Base-by-base conservation (phyloP, 2,329 filamentous ascomycete species). In the Dactylellina cionopaga region DNA sequence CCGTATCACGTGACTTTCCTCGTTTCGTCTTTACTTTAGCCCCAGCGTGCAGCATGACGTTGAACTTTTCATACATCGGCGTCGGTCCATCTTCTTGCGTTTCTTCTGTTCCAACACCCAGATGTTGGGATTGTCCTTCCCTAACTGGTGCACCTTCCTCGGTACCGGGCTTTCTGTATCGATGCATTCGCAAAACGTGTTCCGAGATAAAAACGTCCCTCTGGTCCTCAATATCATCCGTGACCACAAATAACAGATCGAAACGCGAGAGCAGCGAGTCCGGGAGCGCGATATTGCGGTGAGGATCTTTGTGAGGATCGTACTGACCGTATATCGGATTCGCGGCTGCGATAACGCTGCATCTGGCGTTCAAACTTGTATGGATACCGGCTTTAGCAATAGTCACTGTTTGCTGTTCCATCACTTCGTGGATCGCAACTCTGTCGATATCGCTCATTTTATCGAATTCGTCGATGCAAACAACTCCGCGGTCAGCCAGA, bases 401-500 rank as follows among this genome's bases (percentile, higher is more conserved):
- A 11, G 95, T 99, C 72, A 99, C 95, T 0, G 95, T 99, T 82
- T 99, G 95, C 83, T 99, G 95, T 82, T 99, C 95, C 95, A 99
- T 99, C 76, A 99, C 95, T 91, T 99, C 95, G 86, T 99, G 95
- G 77, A 99, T 99, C 47, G 95, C 95, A 2, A 99, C 95, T 79
- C 95, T 89, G 81, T 99, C 95, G 66, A 98, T 90, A 79, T 99
- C 95, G 65, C 92, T 97, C 95, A 99, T 99, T 81, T 99, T 99
- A 83, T 99, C 95, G 77, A 99, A 99, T 79, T 99, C 95, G 80
- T 99, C 95, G 76, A 99, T 99, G 83, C 95, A 99, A 31, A 99
- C 95, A 9, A 99, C 94, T 76, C 95, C 95, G 74, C 95, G 90
- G 80, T 99, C 95, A 75, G 89, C 95, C 78, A 99, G 91, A 72